Evolutionary conservation across 2,329 filamentous ascomycete genomes (phyloP).

Genomic region (Xylogone sp.): DNA sequence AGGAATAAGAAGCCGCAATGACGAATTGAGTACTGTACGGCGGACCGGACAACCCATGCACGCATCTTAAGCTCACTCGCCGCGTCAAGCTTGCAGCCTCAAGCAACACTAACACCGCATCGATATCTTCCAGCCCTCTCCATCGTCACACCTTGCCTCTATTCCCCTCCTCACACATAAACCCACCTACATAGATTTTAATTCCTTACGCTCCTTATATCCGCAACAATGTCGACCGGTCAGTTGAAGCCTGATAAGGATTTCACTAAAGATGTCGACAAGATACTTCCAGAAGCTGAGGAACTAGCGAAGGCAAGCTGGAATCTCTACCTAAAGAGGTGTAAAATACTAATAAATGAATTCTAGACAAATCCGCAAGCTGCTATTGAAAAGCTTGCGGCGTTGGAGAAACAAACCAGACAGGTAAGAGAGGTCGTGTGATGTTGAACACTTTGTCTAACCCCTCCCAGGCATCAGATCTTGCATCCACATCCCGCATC

Average conservation of each 20-base stretch:
- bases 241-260: constrained; percentile 78
- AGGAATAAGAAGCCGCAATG: too few species aligned
- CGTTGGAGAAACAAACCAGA: constrained; percentile 93
- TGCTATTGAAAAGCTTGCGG: constrained; percentile 89
- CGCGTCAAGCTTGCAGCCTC: background rate
- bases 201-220: background rate
- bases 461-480: constrained; percentile 74
- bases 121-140: background rate
- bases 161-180: background rate
- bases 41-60: background rate
- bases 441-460: constrained; percentile 20
- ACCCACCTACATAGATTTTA: background rate
- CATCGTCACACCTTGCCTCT: background rate
- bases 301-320: constrained; percentile 72
- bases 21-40: background rate
- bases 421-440: constrained; percentile 57
- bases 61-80: background rate
- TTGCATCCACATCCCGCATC: constrained; percentile 88
- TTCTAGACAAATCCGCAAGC: constrained; percentile 70
- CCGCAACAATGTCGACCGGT: constrained; percentile 28
- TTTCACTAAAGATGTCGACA: constrained; percentile 94
- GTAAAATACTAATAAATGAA: constrained; percentile 22
- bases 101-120: background rate
- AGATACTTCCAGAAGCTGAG: constrained; percentile 86
- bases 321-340: background rate